Conservation (phyloP, 2,329 filamentous ascomycete genomes). For the Lasiodiplodia sp. region DNA sequence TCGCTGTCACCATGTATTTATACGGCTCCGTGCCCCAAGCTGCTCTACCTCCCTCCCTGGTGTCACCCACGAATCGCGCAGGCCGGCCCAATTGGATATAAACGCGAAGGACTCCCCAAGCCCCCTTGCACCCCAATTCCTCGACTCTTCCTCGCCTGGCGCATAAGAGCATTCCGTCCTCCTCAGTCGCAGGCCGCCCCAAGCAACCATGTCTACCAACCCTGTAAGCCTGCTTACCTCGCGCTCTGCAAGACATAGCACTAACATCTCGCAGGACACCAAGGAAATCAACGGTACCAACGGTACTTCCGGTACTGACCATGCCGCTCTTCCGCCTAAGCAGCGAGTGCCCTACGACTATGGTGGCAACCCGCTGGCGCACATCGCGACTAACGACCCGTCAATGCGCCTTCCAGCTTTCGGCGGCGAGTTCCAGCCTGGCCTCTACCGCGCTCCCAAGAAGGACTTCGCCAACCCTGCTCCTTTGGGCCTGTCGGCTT, state of each 20-base stretch:
- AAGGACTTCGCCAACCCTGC: slow-evolving; percentile 62
- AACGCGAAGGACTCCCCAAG: slow-evolving; percentile 4
- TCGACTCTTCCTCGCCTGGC: slow-evolving; percentile 11
- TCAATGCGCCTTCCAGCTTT: slow-evolving; percentile 55
- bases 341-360: slow-evolving; percentile 58
- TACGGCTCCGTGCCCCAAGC: slow-evolving; percentile 22
- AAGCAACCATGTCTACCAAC: slow-evolving; percentile 34
- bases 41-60: slow-evolving; percentile 25
- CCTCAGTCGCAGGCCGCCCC: not conserved
- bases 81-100: slow-evolving; percentile 28
- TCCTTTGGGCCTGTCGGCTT: slow-evolving; percentile 64
- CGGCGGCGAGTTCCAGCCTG: slow-evolving; percentile 61
- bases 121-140: slow-evolving; percentile 21
- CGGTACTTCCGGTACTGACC: slow-evolving; percentile 48
- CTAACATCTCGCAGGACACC: slow-evolving; percentile 23
- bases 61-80: slow-evolving; percentile 14
- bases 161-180: slow-evolving; percentile 11
- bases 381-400: slow-evolving; percentile 58
- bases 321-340: slow-evolving; percentile 41
- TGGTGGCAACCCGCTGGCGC: slow-evolving; percentile 60
- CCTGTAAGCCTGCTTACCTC: slow-evolving; percentile 37
- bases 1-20: slow-evolving; percentile 25
- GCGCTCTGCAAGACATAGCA: not conserved
- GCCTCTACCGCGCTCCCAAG: slow-evolving; percentile 55
- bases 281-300: slow-evolving; percentile 38